Evolutionary conservation across 495 filamentous ascomycete genomes (phyloP).

Genomic region (Tuber aestivum): DNA sequence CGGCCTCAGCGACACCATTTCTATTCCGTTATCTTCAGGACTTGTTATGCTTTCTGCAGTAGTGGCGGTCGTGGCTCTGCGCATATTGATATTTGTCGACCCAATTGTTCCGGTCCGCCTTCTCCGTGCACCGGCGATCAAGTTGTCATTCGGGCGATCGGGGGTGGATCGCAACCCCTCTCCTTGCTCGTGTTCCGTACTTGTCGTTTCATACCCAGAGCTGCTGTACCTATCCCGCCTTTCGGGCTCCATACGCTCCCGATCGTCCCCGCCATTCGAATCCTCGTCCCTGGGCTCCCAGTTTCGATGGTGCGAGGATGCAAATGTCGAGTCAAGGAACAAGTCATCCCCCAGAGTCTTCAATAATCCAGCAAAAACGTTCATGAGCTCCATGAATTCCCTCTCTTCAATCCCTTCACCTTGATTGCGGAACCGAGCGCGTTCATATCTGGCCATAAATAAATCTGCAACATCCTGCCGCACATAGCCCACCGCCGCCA

Average conservation of each 20-base stretch:
- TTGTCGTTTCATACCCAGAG: conserved; percentile 32
- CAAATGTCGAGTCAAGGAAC: conserved; percentile 39
- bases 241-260: conserved; percentile 20
- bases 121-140: not conserved
- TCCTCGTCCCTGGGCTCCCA: conserved; percentile 6
- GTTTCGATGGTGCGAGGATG: conserved; percentile 1
- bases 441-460: conserved; percentile 75
- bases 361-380: conserved; percentile 75
- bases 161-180: conserved; percentile 14
- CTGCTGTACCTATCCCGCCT: conserved; percentile 25
- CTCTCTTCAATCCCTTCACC: conserved; percentile 52
- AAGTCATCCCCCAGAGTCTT: conserved; percentile 56
- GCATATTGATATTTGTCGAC: conserved; percentile 14
- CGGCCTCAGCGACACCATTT: conserved; percentile 26
- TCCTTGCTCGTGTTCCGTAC: conserved; percentile 26
- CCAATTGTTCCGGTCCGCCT: conserved; percentile 15
- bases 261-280: conserved; percentile 5
- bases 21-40: conserved; percentile 9
- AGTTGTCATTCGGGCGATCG: not conserved
- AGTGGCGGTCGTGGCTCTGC: conserved; percentile 10
- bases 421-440: conserved; percentile 59
- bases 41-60: conserved; percentile 13
- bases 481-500: conserved; percentile 63
- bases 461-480: conserved; percentile 51
- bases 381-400: conserved; percentile 78